Evolutionary conservation across 2,329 filamentous ascomycete species (phyloP).

Genomic region (Lizonia empirigonia): DNA sequence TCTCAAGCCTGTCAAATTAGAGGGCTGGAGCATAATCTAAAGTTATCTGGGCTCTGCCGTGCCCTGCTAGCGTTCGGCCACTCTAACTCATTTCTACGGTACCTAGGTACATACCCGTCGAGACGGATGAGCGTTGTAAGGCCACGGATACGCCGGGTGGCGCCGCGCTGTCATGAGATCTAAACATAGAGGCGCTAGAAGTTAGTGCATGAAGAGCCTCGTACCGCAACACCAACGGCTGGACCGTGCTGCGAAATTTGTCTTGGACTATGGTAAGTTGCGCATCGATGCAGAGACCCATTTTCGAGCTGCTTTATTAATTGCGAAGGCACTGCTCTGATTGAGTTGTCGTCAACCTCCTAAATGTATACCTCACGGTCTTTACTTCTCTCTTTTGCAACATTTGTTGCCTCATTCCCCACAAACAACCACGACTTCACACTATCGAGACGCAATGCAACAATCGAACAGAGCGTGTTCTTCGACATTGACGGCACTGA

Average conservation of each 20-base stretch:
- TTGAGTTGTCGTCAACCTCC: background rate
- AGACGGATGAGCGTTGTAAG: too few species aligned
- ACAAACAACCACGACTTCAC: background rate
- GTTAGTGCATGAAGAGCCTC: background rate
- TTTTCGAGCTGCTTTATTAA: background rate
- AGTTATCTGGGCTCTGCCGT: too few species aligned
- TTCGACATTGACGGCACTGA: slow-evolving; percentile 14
- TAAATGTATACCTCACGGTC: slow-evolving; percentile 17
- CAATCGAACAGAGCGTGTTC: slow-evolving; percentile 19
- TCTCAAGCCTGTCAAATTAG: too few species aligned
- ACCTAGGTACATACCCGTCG: too few species aligned
- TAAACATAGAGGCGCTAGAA: too few species aligned
- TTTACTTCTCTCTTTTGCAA: slow-evolving; percentile 16
- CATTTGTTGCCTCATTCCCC: slow-evolving; percentile 13
- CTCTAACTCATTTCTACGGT: too few species aligned
- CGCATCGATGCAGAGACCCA: background rate
- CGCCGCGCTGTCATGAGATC: too few species aligned
- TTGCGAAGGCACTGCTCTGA: background rate
- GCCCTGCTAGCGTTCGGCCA: too few species aligned
- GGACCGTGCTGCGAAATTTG: slow-evolving; percentile 1
- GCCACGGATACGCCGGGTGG: too few species aligned
- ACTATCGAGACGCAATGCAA: slow-evolving; percentile 18
- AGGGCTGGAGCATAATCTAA: too few species aligned
- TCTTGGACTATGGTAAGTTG: background rate
- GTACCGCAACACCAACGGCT: background rate